Evolutionary conservation across 352 stramenopile genomes (phyloP), one percentile per base, ranked within the genome.

Genomic region (Pythium oligandrum): DNA sequence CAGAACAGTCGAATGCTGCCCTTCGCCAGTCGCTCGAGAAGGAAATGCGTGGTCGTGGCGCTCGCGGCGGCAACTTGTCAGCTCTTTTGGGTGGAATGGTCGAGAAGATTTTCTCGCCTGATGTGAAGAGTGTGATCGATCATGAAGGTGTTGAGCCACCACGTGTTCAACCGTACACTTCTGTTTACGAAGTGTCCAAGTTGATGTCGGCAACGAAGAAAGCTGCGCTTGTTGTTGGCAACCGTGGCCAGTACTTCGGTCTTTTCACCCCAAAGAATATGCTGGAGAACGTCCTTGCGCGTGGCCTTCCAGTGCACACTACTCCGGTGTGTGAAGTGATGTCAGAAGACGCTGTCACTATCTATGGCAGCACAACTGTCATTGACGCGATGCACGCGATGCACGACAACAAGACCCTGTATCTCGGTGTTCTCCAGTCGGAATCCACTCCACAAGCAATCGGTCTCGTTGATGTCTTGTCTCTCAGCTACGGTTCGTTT

Each of bases 191-290:
- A 63, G 94, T 97, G 36, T 94, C 86, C 3, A 89, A 92, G 59
- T 68, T 93, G 46, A 99, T 99, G 90, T 81, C 95, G 2, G 76
- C 92, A n/a, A 93, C 83, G 8, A 88, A 92, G 55, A 98, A 98
- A 62, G 96, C 95, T 32, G 93, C 93, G 2, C 72, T 99, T 4
- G 90, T 98, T 17, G 91, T 98, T 30, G 94, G 96, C 54, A 95
- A 96, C 62, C 77, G 90, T 37, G 85, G 86, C 0, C 78, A 97
- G 59, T 93, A 97, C 51, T 89, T 98, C 57, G 96, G 96, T 39
- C 84, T 99, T 61, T 98, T 99, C 63, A 98, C 95, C 0, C 96
- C 97, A 30, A 98, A 98, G 66, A 94, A 99, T 66, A 95, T 99
- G 87, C 88, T 99, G 53, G 93, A 93, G 48, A 91, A 96, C 47